Evolutionary conservation across 768 basidiomycete genomes (phyloP), one percentile per base, ranked within the genome.

Genomic region (Galerina sulciceps): DNA sequence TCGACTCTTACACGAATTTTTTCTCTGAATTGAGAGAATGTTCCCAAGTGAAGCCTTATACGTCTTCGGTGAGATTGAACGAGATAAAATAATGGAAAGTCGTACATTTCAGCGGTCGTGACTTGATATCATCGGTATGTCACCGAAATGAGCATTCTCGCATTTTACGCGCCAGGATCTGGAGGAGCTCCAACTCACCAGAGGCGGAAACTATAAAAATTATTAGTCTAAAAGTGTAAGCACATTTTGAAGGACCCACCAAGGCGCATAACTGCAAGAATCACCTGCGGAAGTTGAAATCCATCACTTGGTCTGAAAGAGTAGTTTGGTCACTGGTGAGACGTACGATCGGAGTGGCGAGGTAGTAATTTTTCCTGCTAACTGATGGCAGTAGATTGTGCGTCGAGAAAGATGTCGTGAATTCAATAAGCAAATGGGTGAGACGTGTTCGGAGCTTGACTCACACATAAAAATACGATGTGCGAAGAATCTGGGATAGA

Each of bases 401-500:
- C 37, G 34, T 1, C 2, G 31, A 13, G 47, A n/a, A 41, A 10
- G 40, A 55, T 6, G 20, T 4, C 8, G 23, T 20, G 36, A 37
- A n/a, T n/a, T n/a, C 22, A 31, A 31, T 1, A 8, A 31, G 26
- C 5, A 8, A 31, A 2, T 3, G 26, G 26, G 26, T 31, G 5
- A 31, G 26, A 31, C 26, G 26, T 31, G 26, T 31, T 31, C 38
- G 36, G 23, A 26, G 23, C 17, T 17, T 34, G 41, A 68, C 78
- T 51, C 58, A 79, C 79, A 62, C 64, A 68, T 69, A 57, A 72
- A 76, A 22, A 81, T 76, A 9, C 79, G 65, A 42, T 74, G 71
- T 11, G 75, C 73, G 43, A 77, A 75, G 69, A 76, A 76, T 34
- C 74, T 78, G 55, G 1, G 6, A 44, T 15, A 1, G 14, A 31